phyloP scores from a whole-genome alignment of 73 alveolate species.

The Symbiodinium natans region DNA sequence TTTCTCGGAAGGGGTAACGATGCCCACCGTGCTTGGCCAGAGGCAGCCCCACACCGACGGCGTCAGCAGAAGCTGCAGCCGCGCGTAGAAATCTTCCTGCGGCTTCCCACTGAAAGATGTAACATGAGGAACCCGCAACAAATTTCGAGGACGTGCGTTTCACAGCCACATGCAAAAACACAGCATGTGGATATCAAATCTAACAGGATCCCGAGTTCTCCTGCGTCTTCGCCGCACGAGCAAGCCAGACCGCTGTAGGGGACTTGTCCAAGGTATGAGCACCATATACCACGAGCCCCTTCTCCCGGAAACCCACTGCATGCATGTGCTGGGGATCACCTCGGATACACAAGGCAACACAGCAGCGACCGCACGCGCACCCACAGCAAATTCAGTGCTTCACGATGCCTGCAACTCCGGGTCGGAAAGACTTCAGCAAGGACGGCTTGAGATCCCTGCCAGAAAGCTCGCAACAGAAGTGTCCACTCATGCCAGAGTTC shows the following conservation, averaged over 20 bases:
- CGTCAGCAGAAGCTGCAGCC: constrained; percentile 14
- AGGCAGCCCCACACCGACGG: not conserved
- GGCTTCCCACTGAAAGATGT: not conserved
- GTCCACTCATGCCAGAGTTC: not conserved
- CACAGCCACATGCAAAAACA: not conserved
- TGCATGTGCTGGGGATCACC: not conserved
- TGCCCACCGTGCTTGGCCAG: not conserved
- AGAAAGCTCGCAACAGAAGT: not conserved
- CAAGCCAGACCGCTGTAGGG: constrained; percentile 3
- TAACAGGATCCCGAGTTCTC: not conserved
- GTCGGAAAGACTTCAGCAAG: not conserved
- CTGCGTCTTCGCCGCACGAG: not conserved
- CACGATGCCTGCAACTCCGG: not conserved
- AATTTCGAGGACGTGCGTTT: not conserved
- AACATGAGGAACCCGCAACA: not conserved
- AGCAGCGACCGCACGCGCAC: not conserved
- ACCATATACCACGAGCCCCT: not conserved
- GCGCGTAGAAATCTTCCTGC: not conserved
- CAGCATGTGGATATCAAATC: not conserved
- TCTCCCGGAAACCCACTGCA: not conserved
- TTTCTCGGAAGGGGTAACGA: not conserved
- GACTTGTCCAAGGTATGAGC: not conserved
- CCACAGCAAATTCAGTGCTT: not conserved
- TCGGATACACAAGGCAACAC: not conserved
- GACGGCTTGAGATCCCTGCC: not conserved